Evolutionary conservation across 1,284 basidiomycete genomes (phyloP).

Genomic region (Ustilago bromivora): DNA sequence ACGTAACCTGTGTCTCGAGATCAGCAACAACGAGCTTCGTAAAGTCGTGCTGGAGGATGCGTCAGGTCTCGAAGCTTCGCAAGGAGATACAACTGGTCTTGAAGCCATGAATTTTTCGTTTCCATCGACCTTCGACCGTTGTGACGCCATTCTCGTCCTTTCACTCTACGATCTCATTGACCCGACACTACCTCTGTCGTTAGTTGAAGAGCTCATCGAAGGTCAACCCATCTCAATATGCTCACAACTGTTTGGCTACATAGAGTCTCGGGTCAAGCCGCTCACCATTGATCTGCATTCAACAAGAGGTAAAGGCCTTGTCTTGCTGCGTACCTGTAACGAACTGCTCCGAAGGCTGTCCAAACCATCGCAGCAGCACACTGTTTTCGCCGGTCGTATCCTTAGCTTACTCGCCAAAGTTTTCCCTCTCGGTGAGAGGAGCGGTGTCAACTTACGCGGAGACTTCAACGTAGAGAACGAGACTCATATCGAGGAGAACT

Average conservation of each 20-base stretch:
- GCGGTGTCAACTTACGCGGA: conserved; percentile 88
- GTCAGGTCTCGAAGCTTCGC: conserved; percentile 9
- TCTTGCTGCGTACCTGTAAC: conserved; percentile 84
- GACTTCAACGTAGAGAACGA: conserved; percentile 78
- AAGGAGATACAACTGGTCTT: background rate
- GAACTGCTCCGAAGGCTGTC: conserved; percentile 85
- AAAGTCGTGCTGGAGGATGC: conserved; percentile 38
- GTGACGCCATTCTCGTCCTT: conserved; percentile 53
- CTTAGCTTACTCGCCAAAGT: conserved; percentile 85
- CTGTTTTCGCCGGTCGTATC: conserved; percentile 87
- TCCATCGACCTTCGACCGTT: conserved; percentile 30
- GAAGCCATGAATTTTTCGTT: conserved; percentile 6
- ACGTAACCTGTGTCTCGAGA: conserved; percentile 45
- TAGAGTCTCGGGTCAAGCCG: conserved; percentile 50
- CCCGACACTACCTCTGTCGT: conserved; percentile 42
- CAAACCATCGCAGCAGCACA: conserved; percentile 80
- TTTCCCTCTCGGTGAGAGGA: conserved; percentile 86
- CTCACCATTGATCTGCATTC: conserved; percentile 75
- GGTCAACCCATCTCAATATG: conserved; percentile 49
- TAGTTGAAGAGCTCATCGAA: conserved; percentile 61
- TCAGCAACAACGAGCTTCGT: conserved; percentile 52
- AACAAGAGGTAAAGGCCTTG: conserved; percentile 85
- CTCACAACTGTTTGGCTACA: conserved; percentile 57
- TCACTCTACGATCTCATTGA: conserved; percentile 50
- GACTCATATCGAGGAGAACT: conserved; percentile 50